Percentiles rank a stretch among this genome's conserved stretches.
Evolutionary conservation across 495 filamentous ascomycete genomes (phyloP).

Genomic region (Penicillium steckii): DNA sequence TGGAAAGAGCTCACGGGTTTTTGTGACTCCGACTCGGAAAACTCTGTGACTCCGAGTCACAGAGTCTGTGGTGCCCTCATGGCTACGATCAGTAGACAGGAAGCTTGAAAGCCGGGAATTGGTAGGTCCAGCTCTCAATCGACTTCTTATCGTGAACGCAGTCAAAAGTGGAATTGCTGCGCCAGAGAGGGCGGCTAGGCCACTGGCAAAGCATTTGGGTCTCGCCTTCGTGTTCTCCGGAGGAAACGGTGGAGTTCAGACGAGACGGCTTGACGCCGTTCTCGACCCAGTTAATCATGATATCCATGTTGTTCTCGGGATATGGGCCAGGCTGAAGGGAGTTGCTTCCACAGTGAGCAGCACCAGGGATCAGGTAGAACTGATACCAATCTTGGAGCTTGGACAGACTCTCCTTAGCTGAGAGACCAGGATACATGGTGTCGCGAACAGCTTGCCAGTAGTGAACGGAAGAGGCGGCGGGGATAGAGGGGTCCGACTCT

Average conservation of each 20-base stretch:
- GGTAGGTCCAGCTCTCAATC: slow-evolving; percentile 39
- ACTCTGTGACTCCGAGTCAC: background rate
- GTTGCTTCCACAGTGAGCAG: slow-evolving; percentile 48
- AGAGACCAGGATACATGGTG: slow-evolving; percentile 44
- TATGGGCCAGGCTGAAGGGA: slow-evolving; percentile 45
- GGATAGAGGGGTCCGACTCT: slow-evolving; percentile 49
- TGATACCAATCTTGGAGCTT: slow-evolving; percentile 53
- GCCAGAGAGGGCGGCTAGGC: slow-evolving; percentile 47
- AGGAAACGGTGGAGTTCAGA: slow-evolving; percentile 39
- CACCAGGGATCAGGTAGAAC: slow-evolving; percentile 51
- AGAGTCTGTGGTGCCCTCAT: background rate
- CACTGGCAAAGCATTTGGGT: slow-evolving; percentile 47
- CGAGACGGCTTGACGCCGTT: slow-evolving; percentile 41
- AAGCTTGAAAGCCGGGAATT: slow-evolving; percentile 29
- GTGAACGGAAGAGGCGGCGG: slow-evolving; percentile 46
- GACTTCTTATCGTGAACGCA: slow-evolving; percentile 46
- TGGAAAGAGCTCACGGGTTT: too few species aligned
- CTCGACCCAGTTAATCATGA: slow-evolving; percentile 55
- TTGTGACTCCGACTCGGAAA: background rate
- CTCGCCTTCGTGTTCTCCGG: slow-evolving; percentile 34
- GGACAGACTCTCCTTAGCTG: slow-evolving; percentile 29
- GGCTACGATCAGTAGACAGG: slow-evolving; percentile 22
- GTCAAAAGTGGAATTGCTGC: slow-evolving; percentile 30
- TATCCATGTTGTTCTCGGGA: slow-evolving; percentile 41
- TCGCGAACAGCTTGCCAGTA: slow-evolving; percentile 51